Conservation (phyloP, 1,284 basidiomycete species). For the Thecaphora thlaspeos region DNA sequence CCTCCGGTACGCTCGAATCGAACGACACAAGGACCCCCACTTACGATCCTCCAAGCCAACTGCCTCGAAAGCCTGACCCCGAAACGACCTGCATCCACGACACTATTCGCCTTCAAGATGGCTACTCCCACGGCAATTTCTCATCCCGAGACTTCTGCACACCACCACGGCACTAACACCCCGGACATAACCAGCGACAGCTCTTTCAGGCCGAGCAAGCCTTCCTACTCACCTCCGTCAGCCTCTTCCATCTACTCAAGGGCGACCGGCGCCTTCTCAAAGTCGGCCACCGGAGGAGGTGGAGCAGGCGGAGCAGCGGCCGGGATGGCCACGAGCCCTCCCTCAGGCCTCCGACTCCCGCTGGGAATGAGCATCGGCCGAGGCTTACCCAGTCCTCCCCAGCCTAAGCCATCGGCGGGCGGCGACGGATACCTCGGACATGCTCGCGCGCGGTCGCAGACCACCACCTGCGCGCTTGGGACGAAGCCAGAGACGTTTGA, state of each 20-base stretch:
- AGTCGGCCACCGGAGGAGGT: too few relatives aligned
- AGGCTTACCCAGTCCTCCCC: slow-evolving; percentile 17
- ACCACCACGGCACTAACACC: slow-evolving; percentile 17
- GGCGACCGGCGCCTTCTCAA: slow-evolving; percentile 1
- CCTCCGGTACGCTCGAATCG: too few relatives aligned
- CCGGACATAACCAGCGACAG: slow-evolving; percentile 29
- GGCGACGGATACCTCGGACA: slow-evolving; percentile 16
- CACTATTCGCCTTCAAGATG: slow-evolving; percentile 17
- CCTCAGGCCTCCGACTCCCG: slow-evolving; percentile 12
- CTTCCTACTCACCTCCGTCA: slow-evolving; percentile 30
- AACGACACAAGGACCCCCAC: too few relatives aligned
- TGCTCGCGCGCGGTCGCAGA: slow-evolving; percentile 28
- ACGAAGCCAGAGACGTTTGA: slow-evolving; percentile 2
- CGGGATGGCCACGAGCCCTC: not conserved
- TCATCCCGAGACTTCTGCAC: slow-evolving; percentile 39
- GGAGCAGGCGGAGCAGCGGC: not conserved
- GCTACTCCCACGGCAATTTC: slow-evolving; percentile 44
- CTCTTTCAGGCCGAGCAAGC: slow-evolving; percentile 27
- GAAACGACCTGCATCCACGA: too few relatives aligned
- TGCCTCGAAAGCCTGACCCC: too few relatives aligned
- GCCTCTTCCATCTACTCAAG: slow-evolving; percentile 5
- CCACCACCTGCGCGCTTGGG: slow-evolving; percentile 19
- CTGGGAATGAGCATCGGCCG: slow-evolving; percentile 23
- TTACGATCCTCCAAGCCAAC: too few relatives aligned
- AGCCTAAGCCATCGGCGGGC: too few relatives aligned